These are phyloP conservation scores for Saccharomycopsis schoenii DNA, from an alignment of 805 yeast species.

Conservation along the genomic window DNA sequence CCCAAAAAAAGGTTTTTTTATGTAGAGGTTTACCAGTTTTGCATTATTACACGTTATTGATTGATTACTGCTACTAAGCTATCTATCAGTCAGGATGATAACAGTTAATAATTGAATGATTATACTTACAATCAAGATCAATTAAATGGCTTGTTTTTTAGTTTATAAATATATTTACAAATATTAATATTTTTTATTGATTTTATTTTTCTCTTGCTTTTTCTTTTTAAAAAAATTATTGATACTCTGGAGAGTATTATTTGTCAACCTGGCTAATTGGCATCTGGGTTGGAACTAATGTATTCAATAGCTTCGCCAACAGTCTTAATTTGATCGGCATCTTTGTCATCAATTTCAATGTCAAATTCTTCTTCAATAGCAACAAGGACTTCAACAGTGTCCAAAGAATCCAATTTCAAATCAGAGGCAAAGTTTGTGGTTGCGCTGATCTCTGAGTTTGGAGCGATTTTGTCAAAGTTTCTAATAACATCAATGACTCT, in stretches of 20 bases:
- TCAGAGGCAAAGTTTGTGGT: constrained; percentile 52
- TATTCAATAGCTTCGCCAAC: constrained; percentile 79
- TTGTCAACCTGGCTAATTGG: constrained; percentile 21
- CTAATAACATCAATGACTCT: constrained; percentile 56
- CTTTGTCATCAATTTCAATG: constrained; percentile 65
- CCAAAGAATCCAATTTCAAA: constrained; percentile 62
- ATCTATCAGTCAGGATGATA: too few species aligned
- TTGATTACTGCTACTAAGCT: too few species aligned
- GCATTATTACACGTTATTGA: too few species aligned
- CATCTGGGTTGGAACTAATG: constrained; percentile 49
- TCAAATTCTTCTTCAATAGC: constrained; percentile 63
- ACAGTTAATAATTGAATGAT: too few species aligned
- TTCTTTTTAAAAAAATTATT: background rate
- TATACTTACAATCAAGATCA: background rate
- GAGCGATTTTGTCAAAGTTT: constrained; percentile 45
- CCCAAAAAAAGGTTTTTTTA: too few species aligned
- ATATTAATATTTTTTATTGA: background rate
- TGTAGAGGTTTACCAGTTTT: too few species aligned
- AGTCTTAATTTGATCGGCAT: constrained; percentile 79
- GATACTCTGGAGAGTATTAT: background rate
- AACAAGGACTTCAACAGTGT: constrained; percentile 62
- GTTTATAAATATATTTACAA: background rate
- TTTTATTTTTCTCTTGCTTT: too few species aligned
- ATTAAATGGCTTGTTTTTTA: background rate
- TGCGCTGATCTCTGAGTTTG: constrained; percentile 21